Conservation (phyloP, 192 early-diverging fungal species). For the Linnemannia schmuckeri region DNA sequence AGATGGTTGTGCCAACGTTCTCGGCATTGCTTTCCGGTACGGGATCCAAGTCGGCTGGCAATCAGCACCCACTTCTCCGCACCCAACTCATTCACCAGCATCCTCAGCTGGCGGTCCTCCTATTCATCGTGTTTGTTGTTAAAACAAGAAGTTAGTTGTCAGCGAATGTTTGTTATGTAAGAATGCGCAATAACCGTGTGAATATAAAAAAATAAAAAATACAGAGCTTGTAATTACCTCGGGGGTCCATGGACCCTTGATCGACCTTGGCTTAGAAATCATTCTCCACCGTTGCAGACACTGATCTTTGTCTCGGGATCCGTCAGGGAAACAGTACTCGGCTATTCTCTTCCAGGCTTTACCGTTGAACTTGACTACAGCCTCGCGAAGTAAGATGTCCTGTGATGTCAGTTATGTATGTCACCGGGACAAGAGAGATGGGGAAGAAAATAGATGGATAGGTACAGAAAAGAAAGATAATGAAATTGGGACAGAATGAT, state of each 20-base stretch:
- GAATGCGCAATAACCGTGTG: neutral
- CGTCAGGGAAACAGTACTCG: slow-evolving; percentile 53
- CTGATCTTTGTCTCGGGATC: slow-evolving; percentile 55
- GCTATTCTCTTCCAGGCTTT: slow-evolving; percentile 57
- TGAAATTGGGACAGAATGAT: neutral
- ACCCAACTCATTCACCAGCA: slow-evolving; percentile 45
- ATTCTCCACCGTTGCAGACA: slow-evolving; percentile 57
- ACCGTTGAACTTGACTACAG: slow-evolving; percentile 55
- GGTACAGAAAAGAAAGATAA: neutral
- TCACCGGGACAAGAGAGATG: neutral
- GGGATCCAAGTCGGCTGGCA: slow-evolving; percentile 41
- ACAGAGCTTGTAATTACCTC: slow-evolving; percentile 23
- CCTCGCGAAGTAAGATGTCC: slow-evolving; percentile 49
- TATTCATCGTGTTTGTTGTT: neutral
- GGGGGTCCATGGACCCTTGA: slow-evolving; percentile 57
- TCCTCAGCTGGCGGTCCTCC: slow-evolving; percentile 53
- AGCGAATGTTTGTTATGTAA: neutral
- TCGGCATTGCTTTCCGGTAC: slow-evolving; percentile 54
- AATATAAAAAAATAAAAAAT: neutral
- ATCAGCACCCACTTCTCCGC: slow-evolving; percentile 55
- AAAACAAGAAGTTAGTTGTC: neutral
- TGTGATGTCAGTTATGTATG: neutral
- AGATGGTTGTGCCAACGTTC: slow-evolving; percentile 56
- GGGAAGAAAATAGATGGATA: neutral
- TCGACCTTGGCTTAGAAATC: slow-evolving; percentile 56